phyloP scores from a whole-genome alignment of 2,329 filamentous ascomycete species.

The Ilyonectria mors-panacis region DNA sequence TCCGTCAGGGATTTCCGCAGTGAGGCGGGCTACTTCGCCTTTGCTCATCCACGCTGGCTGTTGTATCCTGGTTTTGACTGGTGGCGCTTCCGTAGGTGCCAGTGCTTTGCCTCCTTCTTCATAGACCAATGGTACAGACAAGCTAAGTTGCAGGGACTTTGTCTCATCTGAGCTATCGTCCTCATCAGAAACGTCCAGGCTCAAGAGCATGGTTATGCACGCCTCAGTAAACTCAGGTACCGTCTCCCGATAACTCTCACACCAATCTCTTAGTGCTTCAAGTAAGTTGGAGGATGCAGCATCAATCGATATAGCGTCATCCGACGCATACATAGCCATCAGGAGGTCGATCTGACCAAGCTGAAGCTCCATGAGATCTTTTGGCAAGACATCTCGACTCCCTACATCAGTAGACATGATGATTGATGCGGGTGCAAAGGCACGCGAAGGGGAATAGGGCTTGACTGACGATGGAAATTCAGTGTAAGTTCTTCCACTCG shows the following conservation, averaged over 20 bases:
- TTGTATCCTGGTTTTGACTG: constrained; percentile 59
- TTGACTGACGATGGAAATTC: neutral
- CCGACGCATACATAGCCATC: constrained; percentile 64
- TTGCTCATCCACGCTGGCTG: constrained; percentile 69
- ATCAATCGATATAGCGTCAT: constrained; percentile 53
- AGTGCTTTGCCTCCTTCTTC: constrained; percentile 22
- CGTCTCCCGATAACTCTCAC: constrained; percentile 32
- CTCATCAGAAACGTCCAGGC: constrained; percentile 39
- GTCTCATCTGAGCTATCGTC: constrained; percentile 11
- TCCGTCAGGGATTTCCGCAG: constrained; percentile 57
- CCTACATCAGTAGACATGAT: neutral
- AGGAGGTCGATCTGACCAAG: constrained; percentile 66
- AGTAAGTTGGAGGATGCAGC: constrained; percentile 35
- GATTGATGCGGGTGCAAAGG: neutral
- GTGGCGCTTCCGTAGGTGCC: constrained; percentile 55
- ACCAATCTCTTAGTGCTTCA: constrained; percentile 42
- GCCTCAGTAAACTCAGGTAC: constrained; percentile 21
- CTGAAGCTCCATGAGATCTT: constrained; percentile 63
- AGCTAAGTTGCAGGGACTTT: constrained; percentile 51
- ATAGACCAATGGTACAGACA: constrained; percentile 53
- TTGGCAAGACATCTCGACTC: constrained; percentile 48
- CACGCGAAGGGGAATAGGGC: neutral
- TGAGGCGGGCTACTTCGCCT: constrained; percentile 58
- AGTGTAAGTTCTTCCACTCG: neutral
- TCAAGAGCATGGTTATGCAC: constrained; percentile 46